Conservation (phyloP, 2,329 filamentous ascomycete species). For the Botrytis paeoniae region DNA sequence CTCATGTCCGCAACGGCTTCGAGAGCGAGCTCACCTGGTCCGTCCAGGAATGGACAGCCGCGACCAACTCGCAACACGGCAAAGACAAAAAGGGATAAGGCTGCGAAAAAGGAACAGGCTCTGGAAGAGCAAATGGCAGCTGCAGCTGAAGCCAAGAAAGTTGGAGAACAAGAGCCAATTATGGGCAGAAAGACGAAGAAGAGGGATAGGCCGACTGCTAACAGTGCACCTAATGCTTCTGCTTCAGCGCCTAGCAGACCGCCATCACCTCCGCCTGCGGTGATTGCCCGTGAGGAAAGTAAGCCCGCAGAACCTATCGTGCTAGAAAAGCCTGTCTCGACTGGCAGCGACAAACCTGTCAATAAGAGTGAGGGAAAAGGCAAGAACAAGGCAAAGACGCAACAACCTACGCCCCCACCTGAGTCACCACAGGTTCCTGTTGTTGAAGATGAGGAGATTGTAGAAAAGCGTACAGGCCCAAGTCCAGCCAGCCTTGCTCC, state of each 20-base stretch:
- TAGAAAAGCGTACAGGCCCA: conserved; percentile 32
- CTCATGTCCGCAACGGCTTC: conserved; percentile 71
- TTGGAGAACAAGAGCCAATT: conserved; percentile 63
- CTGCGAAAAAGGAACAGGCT: conserved; percentile 62
- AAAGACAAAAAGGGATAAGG: conserved; percentile 71
- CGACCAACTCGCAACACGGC: conserved; percentile 62
- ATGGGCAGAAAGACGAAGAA: conserved; percentile 81
- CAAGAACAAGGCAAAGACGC: conserved; percentile 30
- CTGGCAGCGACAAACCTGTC: conserved; percentile 19
- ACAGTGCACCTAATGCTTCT: conserved; percentile 34
- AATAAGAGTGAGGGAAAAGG: conserved; percentile 26
- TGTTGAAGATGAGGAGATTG: conserved; percentile 32
- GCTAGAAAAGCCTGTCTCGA: conserved; percentile 1
- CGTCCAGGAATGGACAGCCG: conserved; percentile 56
- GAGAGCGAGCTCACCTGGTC: conserved; percentile 69
- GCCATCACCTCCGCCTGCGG: conserved; percentile 28
- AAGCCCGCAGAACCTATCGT: not conserved
- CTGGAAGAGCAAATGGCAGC: conserved; percentile 49
- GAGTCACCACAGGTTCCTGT: conserved; percentile 27
- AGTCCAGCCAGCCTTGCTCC: conserved; percentile 39
- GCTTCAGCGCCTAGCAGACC: conserved; percentile 34
- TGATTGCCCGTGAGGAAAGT: conserved; percentile 18
- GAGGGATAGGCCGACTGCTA: conserved; percentile 57
- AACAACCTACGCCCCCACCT: conserved; percentile 27
- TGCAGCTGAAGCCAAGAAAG: conserved; percentile 44